These are phyloP conservation scores for Boletus reticuloceps DNA, from an alignment of 768 basidiomycete genomes.

Conservation along the genomic window DNA sequence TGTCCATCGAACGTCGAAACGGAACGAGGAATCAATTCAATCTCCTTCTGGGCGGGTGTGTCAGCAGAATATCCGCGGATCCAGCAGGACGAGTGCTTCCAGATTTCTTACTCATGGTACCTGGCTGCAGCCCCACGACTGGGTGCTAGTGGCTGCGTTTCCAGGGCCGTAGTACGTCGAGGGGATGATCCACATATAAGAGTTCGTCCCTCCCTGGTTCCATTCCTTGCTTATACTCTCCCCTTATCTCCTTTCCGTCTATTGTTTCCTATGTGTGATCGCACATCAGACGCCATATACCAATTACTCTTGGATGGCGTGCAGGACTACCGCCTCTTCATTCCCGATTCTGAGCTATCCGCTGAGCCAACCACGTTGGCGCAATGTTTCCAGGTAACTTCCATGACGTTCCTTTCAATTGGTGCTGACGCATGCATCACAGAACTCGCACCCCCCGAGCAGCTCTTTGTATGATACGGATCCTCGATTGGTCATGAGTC, in stretches of 20 bases:
- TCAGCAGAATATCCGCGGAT: too few relatives aligned
- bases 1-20: neutral
- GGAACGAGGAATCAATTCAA: too few relatives aligned
- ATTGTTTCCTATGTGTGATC: neutral
- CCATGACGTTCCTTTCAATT: neutral
- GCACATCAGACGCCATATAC: neutral
- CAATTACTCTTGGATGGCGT: neutral
- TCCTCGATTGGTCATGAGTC: neutral
- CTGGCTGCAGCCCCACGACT: too few relatives aligned
- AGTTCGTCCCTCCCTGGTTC: neutral
- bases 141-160: too few relatives aligned
- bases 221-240: too few relatives aligned
- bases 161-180: too few relatives aligned
- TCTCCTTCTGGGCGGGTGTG: too few relatives aligned
- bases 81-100: too few relatives aligned
- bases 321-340: neutral
- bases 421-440: neutral
- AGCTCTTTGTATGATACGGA: neutral
- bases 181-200: constrained; percentile 2
- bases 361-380: neutral
- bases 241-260: neutral
- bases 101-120: too few relatives aligned
- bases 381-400: neutral
- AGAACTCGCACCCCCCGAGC: neutral
- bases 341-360: neutral